These are phyloP conservation scores for Hydnum rufescens DNA, from an alignment of 768 basidiomycete species.

Conservation along the genomic window DNA sequence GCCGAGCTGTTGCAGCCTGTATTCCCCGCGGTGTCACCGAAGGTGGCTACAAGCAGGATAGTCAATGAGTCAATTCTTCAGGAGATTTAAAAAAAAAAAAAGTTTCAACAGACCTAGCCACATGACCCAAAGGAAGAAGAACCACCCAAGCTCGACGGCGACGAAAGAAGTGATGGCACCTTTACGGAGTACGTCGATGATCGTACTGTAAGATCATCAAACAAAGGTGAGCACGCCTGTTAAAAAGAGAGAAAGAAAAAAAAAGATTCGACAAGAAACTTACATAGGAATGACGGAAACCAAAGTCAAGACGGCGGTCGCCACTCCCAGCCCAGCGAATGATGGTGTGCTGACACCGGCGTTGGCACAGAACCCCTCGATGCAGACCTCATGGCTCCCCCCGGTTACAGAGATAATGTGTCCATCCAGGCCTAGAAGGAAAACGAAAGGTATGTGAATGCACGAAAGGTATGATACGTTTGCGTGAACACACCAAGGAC, in stretches of 20 bases:
- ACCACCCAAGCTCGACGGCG: constrained; percentile 15
- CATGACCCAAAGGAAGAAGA: constrained; percentile 16
- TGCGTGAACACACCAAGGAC: constrained; percentile 7
- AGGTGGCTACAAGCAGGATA: no score
- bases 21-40: neutral
- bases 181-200: constrained; percentile 15
- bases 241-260: neutral
- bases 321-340: neutral
- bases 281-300: neutral
- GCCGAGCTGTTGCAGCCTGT: neutral
- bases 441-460: neutral
- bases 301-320: neutral
- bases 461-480: neutral
- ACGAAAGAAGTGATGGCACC: constrained; percentile 18
- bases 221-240: neutral
- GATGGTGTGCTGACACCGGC: neutral
- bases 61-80: neutral
- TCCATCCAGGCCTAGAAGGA: neutral
- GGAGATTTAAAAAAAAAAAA: neutral
- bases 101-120: constrained; percentile 16
- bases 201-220: constrained; percentile 11
- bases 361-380: neutral
- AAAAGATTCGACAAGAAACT: neutral
- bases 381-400: no score
- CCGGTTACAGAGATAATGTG: neutral